A percentile compares a stretch with the other conserved stretches of the same genome.
phyloP scores from a whole-genome alignment of 768 basidiomycete genomes.

The Naganishia vaughanmartiniae region DNA sequence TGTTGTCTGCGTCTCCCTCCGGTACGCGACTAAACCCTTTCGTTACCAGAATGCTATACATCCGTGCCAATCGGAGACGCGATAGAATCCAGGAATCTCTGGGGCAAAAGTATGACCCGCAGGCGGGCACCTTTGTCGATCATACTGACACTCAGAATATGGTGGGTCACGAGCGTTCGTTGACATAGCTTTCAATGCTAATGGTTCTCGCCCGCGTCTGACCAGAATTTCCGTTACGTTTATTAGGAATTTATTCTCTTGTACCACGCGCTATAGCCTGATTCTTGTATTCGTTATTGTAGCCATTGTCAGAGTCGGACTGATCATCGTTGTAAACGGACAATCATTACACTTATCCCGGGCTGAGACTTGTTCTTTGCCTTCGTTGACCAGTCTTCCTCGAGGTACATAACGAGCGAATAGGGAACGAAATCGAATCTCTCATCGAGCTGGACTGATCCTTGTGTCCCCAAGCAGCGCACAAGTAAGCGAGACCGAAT shows the following conservation, averaged over 20 bases:
- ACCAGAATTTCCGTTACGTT: slow-evolving; percentile 15
- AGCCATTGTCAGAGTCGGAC: too few species aligned
- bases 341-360: too few species aligned
- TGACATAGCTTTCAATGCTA: not conserved
- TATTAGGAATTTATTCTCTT: not conserved
- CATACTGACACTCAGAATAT: slow-evolving; percentile 24
- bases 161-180: not conserved
- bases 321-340: too few species aligned
- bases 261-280: too few species aligned
- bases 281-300: too few species aligned
- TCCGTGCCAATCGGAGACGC: slow-evolving; percentile 21
- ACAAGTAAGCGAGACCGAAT: too few species aligned
- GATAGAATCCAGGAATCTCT: slow-evolving; percentile 19
- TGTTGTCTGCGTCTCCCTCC: not conserved
- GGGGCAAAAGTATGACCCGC: slow-evolving; percentile 19
- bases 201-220: not conserved
- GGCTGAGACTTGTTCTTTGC: too few species aligned
- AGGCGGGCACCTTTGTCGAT: slow-evolving; percentile 23
- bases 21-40: not conserved
- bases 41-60: slow-evolving; percentile 9
- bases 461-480: too few species aligned
- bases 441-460: too few species aligned
- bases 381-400: too few species aligned
- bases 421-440: too few species aligned
- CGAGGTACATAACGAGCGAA: too few species aligned